Evolutionary conservation across 2,329 filamentous ascomycete genomes (phyloP).

Genomic region (Fusarium odoratissimum): DNA sequence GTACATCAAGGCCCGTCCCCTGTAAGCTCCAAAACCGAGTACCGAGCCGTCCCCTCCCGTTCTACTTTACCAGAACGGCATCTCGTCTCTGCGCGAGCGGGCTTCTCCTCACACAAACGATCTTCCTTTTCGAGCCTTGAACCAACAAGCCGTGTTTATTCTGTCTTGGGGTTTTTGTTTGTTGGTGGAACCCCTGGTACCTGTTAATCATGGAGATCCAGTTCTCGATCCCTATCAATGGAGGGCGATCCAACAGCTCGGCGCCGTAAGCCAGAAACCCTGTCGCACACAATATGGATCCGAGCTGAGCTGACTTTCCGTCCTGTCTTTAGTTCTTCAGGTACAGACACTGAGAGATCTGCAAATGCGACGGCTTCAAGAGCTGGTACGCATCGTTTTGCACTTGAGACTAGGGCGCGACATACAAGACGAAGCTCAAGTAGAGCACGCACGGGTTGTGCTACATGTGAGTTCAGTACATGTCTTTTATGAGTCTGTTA

Average conservation of each 20-base stretch:
- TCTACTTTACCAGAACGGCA: slow-evolving; percentile 23
- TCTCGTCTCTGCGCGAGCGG: slow-evolving; percentile 27
- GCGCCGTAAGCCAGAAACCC: slow-evolving; percentile 42
- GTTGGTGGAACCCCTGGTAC: slow-evolving; percentile 15
- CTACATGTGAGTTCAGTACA: slow-evolving; percentile 49
- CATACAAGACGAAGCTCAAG: slow-evolving; percentile 54
- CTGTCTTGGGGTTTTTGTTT: not conserved
- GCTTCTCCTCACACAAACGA: slow-evolving; percentile 24
- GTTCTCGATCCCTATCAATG: slow-evolving; percentile 50
- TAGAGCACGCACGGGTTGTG: slow-evolving; percentile 53
- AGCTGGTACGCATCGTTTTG: slow-evolving; percentile 52
- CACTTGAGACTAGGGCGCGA: slow-evolving; percentile 52
- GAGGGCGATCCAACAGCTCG: slow-evolving; percentile 31
- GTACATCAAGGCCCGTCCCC: slow-evolving; percentile 1
- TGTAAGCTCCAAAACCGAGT: slow-evolving; percentile 24
- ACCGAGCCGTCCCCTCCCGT: slow-evolving; percentile 16
- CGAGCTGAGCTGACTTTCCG: slow-evolving; percentile 13
- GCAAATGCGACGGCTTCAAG: slow-evolving; percentile 32
- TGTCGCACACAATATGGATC: slow-evolving; percentile 12
- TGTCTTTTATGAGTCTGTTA: not conserved
- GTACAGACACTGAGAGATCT: slow-evolving; percentile 27
- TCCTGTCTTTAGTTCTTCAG: slow-evolving; percentile 29
- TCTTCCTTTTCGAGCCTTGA: slow-evolving; percentile 9
- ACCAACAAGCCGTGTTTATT: not conserved
- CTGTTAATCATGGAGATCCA: slow-evolving; percentile 52